Base-by-base conservation (phyloP, 176 grass and related monocot species). In the barley (Hordeum vulgare) region DNA sequence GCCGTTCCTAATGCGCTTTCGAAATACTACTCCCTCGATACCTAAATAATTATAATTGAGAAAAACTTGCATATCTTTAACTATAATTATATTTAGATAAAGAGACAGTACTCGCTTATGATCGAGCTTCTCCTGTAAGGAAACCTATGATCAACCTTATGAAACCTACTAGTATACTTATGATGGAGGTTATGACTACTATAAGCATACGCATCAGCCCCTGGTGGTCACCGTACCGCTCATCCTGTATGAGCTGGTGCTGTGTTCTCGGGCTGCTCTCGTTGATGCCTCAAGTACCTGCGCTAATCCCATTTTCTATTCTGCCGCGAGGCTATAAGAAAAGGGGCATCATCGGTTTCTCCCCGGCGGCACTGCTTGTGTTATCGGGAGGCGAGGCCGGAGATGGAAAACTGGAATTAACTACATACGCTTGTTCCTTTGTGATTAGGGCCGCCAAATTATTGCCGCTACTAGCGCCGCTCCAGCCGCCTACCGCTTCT, bases 281-380 rank as follows among this genome's bases (percentile, higher is more conserved):
- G 26, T 36, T 80, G 89, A 87, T 90, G 75, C 85, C 34, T 23
- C 33, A 76, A 71, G 85, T 87, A 87, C 85, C 61, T 33, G 41
- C 29, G 2, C 27, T 66, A 40, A 29, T 44, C 61, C 61, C 2
- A n/a, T 62, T 84, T 80, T 84, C 49, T 83, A 87, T n/a, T 20
- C 66, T 37, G 45, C 57, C 34, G 78, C 40, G 20, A 6, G 35
- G 39, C 58, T 29, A 24, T 56, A 56, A 72, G 35, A 28, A 72
- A 72, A 42, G 13, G 13, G 14, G 20, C 58, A 24, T 61, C 82
- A 57, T 86, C 15, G 79, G 84, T 59, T 45, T 66, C 71, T 10
- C 59, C 63, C 23, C 61, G 7, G 35, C 20, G 31, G 25, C 69
- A 15, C 66, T 42, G 14, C 75, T 44, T 33, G 59, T 14, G 76